Evolutionary conservation across 2,329 filamentous ascomycete genomes (phyloP).

Genomic region (Paracorniculantispora psalliotae): DNA sequence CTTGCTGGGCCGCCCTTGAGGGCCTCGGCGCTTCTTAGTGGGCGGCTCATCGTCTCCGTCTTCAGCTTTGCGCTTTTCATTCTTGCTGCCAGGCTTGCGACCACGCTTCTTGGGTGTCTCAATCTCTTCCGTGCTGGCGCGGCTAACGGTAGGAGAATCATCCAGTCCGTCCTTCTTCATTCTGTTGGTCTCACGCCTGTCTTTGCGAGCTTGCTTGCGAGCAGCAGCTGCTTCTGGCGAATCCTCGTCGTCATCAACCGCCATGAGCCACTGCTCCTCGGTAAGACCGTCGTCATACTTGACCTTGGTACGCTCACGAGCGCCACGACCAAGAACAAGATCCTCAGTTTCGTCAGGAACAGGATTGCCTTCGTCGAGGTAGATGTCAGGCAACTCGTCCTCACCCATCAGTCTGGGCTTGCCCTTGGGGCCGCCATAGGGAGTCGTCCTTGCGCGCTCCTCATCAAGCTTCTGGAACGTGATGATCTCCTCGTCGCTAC

Average conservation of each 20-base stretch:
- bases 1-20: constrained; percentile 65
- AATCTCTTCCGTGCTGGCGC: constrained; percentile 76
- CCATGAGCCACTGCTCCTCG: constrained; percentile 98
- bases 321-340: constrained; percentile 73
- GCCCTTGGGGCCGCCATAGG: constrained; percentile 68
- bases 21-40: constrained; percentile 71
- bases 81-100: constrained; percentile 68
- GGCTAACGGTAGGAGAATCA: constrained; percentile 73
- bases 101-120: constrained; percentile 77
- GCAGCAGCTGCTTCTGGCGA: constrained; percentile 88
- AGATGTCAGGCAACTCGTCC: constrained; percentile 87
- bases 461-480: constrained; percentile 81
- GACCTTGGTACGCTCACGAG: constrained; percentile 89
- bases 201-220: constrained; percentile 80
- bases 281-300: constrained; percentile 96
- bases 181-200: constrained; percentile 73
- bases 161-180: constrained; percentile 53
- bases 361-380: constrained; percentile 79
- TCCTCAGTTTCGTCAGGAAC: constrained; percentile 76
- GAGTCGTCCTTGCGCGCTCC: constrained; percentile 59
- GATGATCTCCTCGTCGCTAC: constrained; percentile 71
- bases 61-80: constrained; percentile 84
- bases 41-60: constrained; percentile 73
- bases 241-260: constrained; percentile 95
- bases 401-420: constrained; percentile 81